phyloP scores from a whole-genome alignment of 495 filamentous ascomycete species.

The Cladorrhinum samala region DNA sequence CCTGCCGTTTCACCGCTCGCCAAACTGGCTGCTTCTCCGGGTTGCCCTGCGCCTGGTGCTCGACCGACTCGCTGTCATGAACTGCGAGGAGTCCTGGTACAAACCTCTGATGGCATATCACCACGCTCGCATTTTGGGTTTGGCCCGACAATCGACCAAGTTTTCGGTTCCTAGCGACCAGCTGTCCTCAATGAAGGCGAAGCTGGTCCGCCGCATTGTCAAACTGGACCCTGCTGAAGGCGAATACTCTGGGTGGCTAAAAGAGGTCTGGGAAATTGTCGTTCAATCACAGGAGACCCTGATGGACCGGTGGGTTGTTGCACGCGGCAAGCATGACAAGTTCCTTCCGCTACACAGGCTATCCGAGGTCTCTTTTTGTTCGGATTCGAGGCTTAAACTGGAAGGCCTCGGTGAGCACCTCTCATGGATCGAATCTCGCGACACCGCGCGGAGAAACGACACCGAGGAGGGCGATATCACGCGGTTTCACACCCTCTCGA shows the following conservation, averaged over 20 bases:
- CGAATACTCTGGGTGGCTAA: slow-evolving; percentile 1
- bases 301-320: slow-evolving; percentile 9
- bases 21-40: slow-evolving; percentile 55
- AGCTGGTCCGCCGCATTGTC: slow-evolving; percentile 41
- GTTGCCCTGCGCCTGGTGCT: slow-evolving; percentile 45
- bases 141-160: slow-evolving; percentile 7
- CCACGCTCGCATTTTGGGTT: slow-evolving; percentile 34
- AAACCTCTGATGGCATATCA: slow-evolving; percentile 53
- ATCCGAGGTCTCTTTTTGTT: neutral
- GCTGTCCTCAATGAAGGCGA: slow-evolving; percentile 44
- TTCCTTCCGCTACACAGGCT: neutral
- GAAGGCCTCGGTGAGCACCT: neutral
- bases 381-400: slow-evolving; percentile 13
- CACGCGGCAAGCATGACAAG: neutral
- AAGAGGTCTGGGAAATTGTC: neutral
- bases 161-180: slow-evolving; percentile 24
- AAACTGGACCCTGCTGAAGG: slow-evolving; percentile 32
- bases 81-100: slow-evolving; percentile 30
- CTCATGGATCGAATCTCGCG: slow-evolving; percentile 6
- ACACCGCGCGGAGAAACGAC: slow-evolving; percentile 5
- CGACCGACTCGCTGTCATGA: slow-evolving; percentile 7
- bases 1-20: slow-evolving; percentile 50
- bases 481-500: neutral
- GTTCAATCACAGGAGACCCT: neutral
- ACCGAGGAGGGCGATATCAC: neutral